Base-by-base conservation (phyloP, 2,329 filamentous ascomycete species). In the Xylariaceae sp. region DNA sequence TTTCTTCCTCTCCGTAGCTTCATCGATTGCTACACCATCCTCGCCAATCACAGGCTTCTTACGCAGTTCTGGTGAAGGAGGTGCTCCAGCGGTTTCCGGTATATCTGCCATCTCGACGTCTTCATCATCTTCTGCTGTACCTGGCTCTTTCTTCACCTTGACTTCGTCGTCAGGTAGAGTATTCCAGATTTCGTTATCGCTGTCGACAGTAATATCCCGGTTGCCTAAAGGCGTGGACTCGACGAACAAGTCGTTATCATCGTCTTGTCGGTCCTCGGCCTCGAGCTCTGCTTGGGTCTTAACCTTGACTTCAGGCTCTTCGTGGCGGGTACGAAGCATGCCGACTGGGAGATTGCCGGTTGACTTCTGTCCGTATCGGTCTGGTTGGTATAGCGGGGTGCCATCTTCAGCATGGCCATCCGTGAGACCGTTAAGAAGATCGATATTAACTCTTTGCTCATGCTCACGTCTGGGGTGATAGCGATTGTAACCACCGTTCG, bases 241-340 rank as follows among this genome's bases (percentile, higher is more conserved):
- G 6, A 75, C 66, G 59, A 70, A 76, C 5, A 76, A 65, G 32
- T 70, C 70, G 44, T 74, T 71, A 34, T 71, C 68, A 35, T 66
- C 69, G 34, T 66, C 56, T 42, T 63, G 55, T 2, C 72, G 70
- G 47, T 80, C 74, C 41, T 75, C 72, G 0, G 75, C 76, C 52
- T 79, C 74, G 11, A 80, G 67, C 53, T 82, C 77, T 29, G 75
- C 76, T n/a, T 75, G 74, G 0, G 76, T 79, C 10, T 76, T 73
- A 38, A 80, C 73, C 42, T 74, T 67, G 22, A 77, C 62, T n/a
- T 71, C 74, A 20, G 72, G 66, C 14, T 79, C 74, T 58, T 77
- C 74, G 54, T 78, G 74, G 52, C 78, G 73, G 48, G 69, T 67
- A 49, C 78, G 71, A 52, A 72, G 70, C 52, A 82, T 79, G 39